Conservation (phyloP, 73 alveolate genomes). For the Paramecium tetraurelia region DNA sequence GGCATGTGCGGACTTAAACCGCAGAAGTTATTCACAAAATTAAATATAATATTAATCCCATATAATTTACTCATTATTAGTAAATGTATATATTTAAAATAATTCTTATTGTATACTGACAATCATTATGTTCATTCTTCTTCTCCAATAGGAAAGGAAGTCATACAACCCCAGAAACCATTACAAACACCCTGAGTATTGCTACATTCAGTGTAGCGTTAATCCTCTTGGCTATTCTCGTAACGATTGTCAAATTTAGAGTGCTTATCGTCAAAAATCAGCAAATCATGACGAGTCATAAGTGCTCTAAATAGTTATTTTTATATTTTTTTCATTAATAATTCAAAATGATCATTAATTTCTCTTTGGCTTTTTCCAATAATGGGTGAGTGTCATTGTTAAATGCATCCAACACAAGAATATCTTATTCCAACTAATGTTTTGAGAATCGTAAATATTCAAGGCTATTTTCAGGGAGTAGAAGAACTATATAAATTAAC, state of each 20-base stretch:
- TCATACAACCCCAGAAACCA: slow-evolving; percentile 43
- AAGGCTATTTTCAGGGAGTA: background rate
- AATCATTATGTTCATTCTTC: background rate
- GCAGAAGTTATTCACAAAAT: background rate
- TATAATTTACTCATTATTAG: background rate
- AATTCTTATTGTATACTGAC: background rate
- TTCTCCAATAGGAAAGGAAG: background rate
- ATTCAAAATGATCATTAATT: background rate
- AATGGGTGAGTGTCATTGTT: background rate
- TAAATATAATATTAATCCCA: background rate
- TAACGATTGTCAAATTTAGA: slow-evolving; percentile 10
- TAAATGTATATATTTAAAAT: background rate
- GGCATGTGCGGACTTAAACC: background rate
- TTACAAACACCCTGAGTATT: background rate
- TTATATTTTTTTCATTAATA: background rate
- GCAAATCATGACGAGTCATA: background rate
- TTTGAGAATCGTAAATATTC: background rate
- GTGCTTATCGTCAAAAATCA: slow-evolving; percentile 11
- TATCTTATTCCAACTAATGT: background rate
- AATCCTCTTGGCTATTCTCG: slow-evolving; percentile 24
- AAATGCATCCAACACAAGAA: background rate
- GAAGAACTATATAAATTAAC: background rate
- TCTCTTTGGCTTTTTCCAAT: background rate
- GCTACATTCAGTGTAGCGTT: background rate
- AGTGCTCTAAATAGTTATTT: background rate